Conservation (phyloP, 345 rosid species). For the Trapa bicornis region DNA sequence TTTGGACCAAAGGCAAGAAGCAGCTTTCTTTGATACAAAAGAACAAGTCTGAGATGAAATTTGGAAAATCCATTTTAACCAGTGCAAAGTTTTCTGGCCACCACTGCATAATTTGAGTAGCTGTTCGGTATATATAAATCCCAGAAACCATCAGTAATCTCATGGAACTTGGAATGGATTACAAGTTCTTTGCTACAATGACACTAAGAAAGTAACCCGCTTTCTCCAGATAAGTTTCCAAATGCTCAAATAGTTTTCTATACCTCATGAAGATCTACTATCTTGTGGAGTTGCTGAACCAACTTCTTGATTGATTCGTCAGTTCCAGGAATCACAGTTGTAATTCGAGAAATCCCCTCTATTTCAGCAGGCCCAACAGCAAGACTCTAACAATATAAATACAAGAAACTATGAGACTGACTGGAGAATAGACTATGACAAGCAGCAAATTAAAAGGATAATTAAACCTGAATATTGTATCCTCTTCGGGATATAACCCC, state of each 20-base stretch:
- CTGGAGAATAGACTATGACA: neutral
- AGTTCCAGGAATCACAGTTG: conserved; percentile 54
- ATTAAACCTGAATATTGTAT: conserved; percentile 70
- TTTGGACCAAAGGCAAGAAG: neutral
- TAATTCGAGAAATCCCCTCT: conserved; percentile 56
- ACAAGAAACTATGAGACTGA: neutral
- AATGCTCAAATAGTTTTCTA: neutral
- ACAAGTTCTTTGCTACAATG: neutral
- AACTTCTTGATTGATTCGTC: conserved; percentile 56
- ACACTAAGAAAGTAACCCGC: neutral
- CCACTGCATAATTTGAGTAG: neutral
- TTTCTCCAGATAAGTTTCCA: neutral
- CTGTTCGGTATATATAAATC: neutral
- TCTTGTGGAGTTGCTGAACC: conserved; percentile 51
- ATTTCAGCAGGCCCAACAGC: conserved; percentile 55
- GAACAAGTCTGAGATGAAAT: neutral
- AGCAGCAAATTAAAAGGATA: neutral
- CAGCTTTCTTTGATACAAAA: neutral
- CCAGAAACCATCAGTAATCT: neutral
- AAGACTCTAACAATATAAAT: conserved; percentile 37
- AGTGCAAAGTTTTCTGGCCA: neutral
- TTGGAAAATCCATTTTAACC: neutral
- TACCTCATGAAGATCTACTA: conserved; percentile 53
- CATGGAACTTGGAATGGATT: conserved; percentile 1
- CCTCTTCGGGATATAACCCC: conserved; percentile 83